A percentile compares a stretch with the other conserved stretches of the same genome.
phyloP scores from a whole-genome alignment of 2,329 filamentous ascomycete genomes.

The Aspergillus fischeri region DNA sequence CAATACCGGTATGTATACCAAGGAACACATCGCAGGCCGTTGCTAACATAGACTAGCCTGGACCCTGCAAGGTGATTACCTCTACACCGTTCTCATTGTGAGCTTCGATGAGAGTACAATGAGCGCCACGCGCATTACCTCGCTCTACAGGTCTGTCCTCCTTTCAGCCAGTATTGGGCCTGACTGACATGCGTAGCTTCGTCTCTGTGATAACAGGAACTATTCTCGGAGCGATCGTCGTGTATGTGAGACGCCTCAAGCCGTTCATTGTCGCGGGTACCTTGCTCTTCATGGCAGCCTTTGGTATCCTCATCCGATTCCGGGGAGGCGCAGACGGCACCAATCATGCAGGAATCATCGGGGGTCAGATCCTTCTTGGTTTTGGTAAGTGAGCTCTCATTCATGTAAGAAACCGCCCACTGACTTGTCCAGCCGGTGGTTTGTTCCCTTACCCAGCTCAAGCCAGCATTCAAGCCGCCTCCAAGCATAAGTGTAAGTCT shows the following conservation, averaged over 20 bases:
- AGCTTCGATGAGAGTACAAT: constrained; percentile 57
- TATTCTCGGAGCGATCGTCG: constrained; percentile 55
- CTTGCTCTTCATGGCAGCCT: constrained; percentile 59
- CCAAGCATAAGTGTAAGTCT: constrained; percentile 44
- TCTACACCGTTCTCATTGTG: constrained; percentile 60
- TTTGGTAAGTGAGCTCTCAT: constrained; percentile 38
- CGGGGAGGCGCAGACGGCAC: constrained; percentile 48
- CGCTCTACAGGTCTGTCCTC: constrained; percentile 48
- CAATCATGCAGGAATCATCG: constrained; percentile 56
- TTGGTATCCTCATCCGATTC: constrained; percentile 61
- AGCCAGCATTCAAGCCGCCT: constrained; percentile 49
- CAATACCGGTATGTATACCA: constrained; percentile 17
- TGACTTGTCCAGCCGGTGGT: constrained; percentile 45
- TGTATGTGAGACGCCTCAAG: constrained; percentile 57
- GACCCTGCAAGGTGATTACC: constrained; percentile 61
- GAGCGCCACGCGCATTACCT: constrained; percentile 56
- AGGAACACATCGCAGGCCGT: constrained; percentile 20
- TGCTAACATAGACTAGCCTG: constrained; percentile 38
- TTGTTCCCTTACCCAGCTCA: constrained; percentile 55
- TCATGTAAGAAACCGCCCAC: neutral
- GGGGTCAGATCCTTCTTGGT: constrained; percentile 59
- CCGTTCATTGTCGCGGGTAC: constrained; percentile 61
- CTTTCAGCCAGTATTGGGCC: neutral
- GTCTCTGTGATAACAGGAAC: constrained; percentile 56
- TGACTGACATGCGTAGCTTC: constrained; percentile 31